Evolutionary conservation across 768 basidiomycete species (phyloP).

Genomic region (Kwoniella sp.): DNA sequence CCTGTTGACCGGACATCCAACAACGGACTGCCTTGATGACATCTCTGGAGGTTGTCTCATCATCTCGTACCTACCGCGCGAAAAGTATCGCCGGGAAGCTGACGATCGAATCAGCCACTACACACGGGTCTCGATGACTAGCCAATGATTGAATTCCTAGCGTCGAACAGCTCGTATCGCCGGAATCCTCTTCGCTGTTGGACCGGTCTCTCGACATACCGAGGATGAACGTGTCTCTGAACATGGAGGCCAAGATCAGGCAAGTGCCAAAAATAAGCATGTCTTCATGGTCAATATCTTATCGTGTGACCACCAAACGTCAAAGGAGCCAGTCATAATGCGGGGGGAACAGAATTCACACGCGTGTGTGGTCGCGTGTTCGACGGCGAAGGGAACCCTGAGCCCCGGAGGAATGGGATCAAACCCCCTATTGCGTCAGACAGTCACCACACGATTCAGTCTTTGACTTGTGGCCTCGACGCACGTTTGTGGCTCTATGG

Average conservation of each 20-base stretch:
- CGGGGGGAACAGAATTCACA: neutral
- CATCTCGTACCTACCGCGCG: no score
- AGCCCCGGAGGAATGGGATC: neutral
- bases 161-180: no score
- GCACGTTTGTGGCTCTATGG: conserved; percentile 3
- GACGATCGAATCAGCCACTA: no score
- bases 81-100: no score
- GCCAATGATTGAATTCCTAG: no score
- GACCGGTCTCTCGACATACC: neutral
- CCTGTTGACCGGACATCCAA: no score
- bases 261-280: neutral
- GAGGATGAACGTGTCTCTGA: neutral
- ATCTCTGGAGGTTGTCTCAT: no score
- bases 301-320: neutral
- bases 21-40: no score
- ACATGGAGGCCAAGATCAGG: neutral
- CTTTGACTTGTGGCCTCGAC: neutral
- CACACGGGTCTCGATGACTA: no score
- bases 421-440: neutral
- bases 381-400: neutral
- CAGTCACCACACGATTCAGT: neutral
- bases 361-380: neutral
- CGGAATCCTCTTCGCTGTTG: no score
- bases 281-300: neutral
- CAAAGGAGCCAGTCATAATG: neutral